phyloP scores from a whole-genome alignment of 2,329 filamentous ascomycete genomes.

The Fusarium anguioides region DNA sequence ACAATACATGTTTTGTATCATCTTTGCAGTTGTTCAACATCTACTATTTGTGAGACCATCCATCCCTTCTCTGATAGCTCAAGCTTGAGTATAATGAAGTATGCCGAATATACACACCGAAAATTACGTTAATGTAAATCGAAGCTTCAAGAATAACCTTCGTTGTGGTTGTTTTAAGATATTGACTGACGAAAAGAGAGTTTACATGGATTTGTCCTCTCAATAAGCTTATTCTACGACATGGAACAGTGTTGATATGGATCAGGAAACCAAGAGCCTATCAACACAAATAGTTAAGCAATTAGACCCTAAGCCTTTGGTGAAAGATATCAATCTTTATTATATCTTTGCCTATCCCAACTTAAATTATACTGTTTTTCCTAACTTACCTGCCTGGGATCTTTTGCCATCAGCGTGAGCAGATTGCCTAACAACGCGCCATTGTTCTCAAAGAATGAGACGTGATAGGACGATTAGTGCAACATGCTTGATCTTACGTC shows the following conservation, averaged over 20 bases:
- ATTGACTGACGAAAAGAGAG: neutral
- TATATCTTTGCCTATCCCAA: too few relatives aligned
- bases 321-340: too few relatives aligned
- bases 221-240: neutral
- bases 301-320: too few relatives aligned
- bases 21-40: neutral
- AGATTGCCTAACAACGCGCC: neutral
- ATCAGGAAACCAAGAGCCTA: too few relatives aligned
- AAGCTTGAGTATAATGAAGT: neutral
- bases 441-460: neutral
- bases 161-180: neutral
- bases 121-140: neutral
- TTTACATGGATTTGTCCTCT: neutral
- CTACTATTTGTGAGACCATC: neutral
- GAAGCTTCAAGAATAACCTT: neutral
- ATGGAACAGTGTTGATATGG: neutral
- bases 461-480: neutral
- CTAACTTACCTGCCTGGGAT: neutral
- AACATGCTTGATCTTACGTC: constrained; percentile 25
- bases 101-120: neutral
- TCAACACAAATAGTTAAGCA: too few relatives aligned
- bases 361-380: too few relatives aligned
- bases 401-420: neutral
- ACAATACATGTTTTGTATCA: constrained; percentile 1
- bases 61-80: neutral